Evolutionary conservation across 306 rosid species (phyloP), one percentile per base, ranked within the genome.

Genomic region (cucumber (Cucumis sativus)): DNA sequence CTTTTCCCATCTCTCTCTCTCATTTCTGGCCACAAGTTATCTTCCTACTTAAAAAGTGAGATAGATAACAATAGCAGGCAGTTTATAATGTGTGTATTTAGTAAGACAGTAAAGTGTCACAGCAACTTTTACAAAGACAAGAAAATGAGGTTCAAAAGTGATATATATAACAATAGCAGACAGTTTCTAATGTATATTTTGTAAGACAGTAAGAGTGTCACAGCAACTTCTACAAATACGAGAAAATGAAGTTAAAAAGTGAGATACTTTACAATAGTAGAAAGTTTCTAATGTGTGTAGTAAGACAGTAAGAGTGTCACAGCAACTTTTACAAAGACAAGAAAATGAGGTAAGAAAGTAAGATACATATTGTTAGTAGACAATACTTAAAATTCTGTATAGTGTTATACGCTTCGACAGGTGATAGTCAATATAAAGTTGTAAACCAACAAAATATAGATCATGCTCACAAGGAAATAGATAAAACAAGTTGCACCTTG

Each of bases 401-500:
- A 12, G 75, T 69, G 14, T 28, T 11, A 18, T 51, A 51, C 25
- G 58, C 60, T 28, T 15, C 4, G 28, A 40, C 15, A 67, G 57
- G 20, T 39, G 47, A 70, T 7, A 35, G 54, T 40, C 61, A 75
- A 35, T 54, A n/a, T 17, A 40, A 67, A 40, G 73, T 67, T 40
- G 73, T 11, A 40, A 65, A n/a, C 52, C 20, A 77, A 76, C 39
- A 40, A 47, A 59, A 49, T 54, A 40, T 2, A 40, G 77, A 58
- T 8, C 30, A 52, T 39, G 60, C 25, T 28, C 33, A 63, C 43
- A 9, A 18, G 35, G 47, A 58, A 69, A 45, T 23, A 45, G 55
- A 45, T 23, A 78, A 57, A 20, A 83, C 61, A 41, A 77, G 62
- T 39, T 65, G 47, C 86, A 93, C 97, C 97, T 92, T 92, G 80